A percentile compares a stretch with the other conserved stretches of the same genome.
Evolutionary conservation across 2,329 filamentous ascomycete species (phyloP).

Genomic region (Erysiphe pulchra): DNA sequence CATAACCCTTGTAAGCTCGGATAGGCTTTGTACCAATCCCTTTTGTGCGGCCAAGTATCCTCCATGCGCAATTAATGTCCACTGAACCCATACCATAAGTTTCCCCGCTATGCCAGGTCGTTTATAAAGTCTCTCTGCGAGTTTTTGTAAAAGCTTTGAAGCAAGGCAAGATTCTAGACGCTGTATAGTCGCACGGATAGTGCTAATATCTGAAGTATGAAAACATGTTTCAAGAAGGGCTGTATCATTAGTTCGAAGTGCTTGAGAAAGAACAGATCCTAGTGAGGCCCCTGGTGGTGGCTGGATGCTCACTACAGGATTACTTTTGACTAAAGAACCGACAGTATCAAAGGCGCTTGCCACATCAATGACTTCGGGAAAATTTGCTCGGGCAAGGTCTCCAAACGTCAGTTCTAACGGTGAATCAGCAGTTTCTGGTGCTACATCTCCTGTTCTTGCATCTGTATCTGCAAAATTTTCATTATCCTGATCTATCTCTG

Average conservation of each 20-base stretch:
- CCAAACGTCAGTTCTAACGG: constrained; percentile 39
- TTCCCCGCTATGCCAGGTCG: constrained; percentile 72
- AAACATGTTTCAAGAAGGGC: constrained; percentile 82
- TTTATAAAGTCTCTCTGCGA: constrained; percentile 67
- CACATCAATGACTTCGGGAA: constrained; percentile 54
- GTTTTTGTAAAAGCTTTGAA: constrained; percentile 49
- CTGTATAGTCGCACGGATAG: constrained; percentile 72
- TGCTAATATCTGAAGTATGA: constrained; percentile 48
- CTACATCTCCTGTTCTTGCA: constrained; percentile 6
- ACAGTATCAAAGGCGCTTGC: constrained; percentile 26
- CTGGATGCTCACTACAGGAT: constrained; percentile 8
- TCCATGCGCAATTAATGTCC: constrained; percentile 77
- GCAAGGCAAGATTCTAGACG: constrained; percentile 69
- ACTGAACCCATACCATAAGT: constrained; percentile 88
- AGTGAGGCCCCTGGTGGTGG: constrained; percentile 51
- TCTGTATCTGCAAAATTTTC: too few species aligned
- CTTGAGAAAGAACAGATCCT: constrained; percentile 77
- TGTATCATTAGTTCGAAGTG: constrained; percentile 73
- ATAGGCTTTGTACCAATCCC: constrained; percentile 55
- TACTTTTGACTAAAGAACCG: constrained; percentile 4
- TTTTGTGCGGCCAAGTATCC: constrained; percentile 71
- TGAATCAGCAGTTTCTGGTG: constrained; percentile 15
- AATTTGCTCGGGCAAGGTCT: constrained; percentile 48
- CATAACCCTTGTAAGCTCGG: constrained; percentile 61
- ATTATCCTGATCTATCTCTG: too few species aligned